Conservation (phyloP, 371 early-diverging fungal species). For the Lichtheimia ramosa region DNA sequence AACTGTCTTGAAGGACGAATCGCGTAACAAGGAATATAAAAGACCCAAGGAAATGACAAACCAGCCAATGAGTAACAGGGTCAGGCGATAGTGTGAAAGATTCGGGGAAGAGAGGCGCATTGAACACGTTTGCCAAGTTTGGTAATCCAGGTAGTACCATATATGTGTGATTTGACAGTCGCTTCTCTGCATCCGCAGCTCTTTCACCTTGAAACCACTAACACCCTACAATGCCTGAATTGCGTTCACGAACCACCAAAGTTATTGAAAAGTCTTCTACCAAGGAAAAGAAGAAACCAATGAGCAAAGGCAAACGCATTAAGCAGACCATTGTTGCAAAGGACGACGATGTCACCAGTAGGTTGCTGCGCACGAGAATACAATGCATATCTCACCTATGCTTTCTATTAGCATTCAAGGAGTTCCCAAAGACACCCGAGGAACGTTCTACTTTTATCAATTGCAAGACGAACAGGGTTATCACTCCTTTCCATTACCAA, state of each 20-base stretch:
- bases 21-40: too few species aligned
- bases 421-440: slow-evolving; percentile 37
- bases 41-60: too few species aligned
- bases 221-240: not conserved
- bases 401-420: slow-evolving; percentile 21
- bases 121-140: too few species aligned
- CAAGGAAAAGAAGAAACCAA: not conserved
- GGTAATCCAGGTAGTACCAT: too few species aligned
- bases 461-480: slow-evolving; percentile 49
- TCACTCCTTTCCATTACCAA: slow-evolving; percentile 72
- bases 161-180: too few species aligned
- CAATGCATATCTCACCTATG: not conserved
- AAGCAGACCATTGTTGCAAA: slow-evolving; percentile 17
- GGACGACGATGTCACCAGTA: slow-evolving; percentile 30
- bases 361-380: not conserved
- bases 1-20: too few species aligned
- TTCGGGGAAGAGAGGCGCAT: too few species aligned
- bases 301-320: not conserved
- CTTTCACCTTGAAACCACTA: too few species aligned
- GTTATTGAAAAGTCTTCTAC: not conserved
- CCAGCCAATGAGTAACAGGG: too few species aligned
- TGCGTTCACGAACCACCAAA: slow-evolving; percentile 1
- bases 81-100: too few species aligned
- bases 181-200: too few species aligned
- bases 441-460: slow-evolving; percentile 54